These are phyloP conservation scores for Fusarium tricinctum DNA, from an alignment of 2,329 filamentous ascomycete genomes.

Conservation along the genomic window DNA sequence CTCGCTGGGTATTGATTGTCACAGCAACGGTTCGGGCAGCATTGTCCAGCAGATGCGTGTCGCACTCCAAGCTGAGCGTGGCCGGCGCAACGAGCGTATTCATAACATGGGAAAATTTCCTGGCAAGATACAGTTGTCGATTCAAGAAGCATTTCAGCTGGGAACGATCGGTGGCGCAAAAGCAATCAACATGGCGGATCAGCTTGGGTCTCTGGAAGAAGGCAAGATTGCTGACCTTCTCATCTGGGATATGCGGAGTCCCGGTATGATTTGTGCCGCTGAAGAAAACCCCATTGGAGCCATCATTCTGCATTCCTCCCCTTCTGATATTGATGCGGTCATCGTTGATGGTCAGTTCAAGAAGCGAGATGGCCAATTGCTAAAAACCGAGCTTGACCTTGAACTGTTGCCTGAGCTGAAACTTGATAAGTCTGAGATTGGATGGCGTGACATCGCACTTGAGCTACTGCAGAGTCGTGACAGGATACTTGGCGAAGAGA, in stretches of 20 bases:
- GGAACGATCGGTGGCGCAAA: constrained; percentile 12
- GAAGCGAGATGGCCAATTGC: background rate
- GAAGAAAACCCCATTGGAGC: constrained; percentile 16
- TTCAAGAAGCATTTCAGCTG: constrained; percentile 10
- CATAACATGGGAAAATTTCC: constrained; percentile 3
- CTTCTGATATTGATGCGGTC: constrained; percentile 8
- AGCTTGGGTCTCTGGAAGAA: constrained; percentile 11
- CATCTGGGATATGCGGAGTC: constrained; percentile 13
- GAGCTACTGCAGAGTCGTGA: constrained; percentile 8
- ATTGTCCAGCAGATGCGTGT: constrained; percentile 15
- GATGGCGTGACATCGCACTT: constrained; percentile 11
- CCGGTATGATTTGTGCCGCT: constrained; percentile 12
- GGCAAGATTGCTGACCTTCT: constrained; percentile 17
- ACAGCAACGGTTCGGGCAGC: constrained; percentile 12
- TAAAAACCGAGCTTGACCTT: background rate
- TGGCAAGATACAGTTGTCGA: background rate
- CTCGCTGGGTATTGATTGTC: constrained; percentile 13
- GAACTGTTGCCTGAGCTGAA: background rate
- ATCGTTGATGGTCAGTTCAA: constrained; percentile 22
- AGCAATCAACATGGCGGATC: constrained; percentile 6
- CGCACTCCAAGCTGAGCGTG: constrained; percentile 15
- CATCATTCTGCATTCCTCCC: constrained; percentile 9
- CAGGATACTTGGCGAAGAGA: background rate
- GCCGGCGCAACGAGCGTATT: background rate
- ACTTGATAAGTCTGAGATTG: background rate